phyloP scores from a whole-genome alignment of 179 eudicot species.

The Silene noctiflora region DNA sequence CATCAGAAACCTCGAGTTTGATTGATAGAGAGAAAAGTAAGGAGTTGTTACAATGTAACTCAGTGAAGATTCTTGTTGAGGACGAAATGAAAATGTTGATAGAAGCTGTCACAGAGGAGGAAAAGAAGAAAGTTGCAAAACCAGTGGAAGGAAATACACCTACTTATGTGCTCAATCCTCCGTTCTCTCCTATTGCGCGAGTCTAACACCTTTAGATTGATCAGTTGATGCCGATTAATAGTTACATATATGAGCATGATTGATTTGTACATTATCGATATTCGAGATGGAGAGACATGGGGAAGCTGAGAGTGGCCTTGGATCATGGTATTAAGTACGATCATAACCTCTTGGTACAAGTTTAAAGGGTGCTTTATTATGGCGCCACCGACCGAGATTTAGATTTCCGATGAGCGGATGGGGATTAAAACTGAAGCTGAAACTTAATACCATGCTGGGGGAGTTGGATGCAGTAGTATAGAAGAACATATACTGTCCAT shows the following conservation, averaged over 20 bases:
- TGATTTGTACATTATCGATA: not conserved
- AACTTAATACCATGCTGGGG: not conserved
- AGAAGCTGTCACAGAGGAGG: slow-evolving; percentile 56
- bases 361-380: too few relatives aligned
- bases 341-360: too few relatives aligned
- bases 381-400: not conserved
- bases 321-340: too few relatives aligned
- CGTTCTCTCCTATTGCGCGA: slow-evolving; percentile 89
- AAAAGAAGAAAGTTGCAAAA: slow-evolving; percentile 40
- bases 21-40: slow-evolving; percentile 44
- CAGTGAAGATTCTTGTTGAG: slow-evolving; percentile 50
- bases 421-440: not conserved
- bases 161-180: slow-evolving; percentile 70
- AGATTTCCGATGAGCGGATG: not conserved
- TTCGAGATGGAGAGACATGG: too few relatives aligned
- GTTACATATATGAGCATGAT: not conserved
- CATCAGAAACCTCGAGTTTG: slow-evolving; percentile 54
- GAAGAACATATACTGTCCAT: slow-evolving; percentile 30
- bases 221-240: slow-evolving; percentile 7
- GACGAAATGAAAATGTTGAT: slow-evolving; percentile 60
- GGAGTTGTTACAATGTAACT: slow-evolving; percentile 44
- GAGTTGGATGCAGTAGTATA: not conserved
- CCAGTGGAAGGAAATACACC: slow-evolving; percentile 39
- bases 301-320: too few relatives aligned
- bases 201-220: slow-evolving; percentile 38